Percentiles rank a stretch among this genome's conserved stretches.
Evolutionary conservation across 441 rosid genomes (phyloP).

Genomic region (Geranium incanum): DNA sequence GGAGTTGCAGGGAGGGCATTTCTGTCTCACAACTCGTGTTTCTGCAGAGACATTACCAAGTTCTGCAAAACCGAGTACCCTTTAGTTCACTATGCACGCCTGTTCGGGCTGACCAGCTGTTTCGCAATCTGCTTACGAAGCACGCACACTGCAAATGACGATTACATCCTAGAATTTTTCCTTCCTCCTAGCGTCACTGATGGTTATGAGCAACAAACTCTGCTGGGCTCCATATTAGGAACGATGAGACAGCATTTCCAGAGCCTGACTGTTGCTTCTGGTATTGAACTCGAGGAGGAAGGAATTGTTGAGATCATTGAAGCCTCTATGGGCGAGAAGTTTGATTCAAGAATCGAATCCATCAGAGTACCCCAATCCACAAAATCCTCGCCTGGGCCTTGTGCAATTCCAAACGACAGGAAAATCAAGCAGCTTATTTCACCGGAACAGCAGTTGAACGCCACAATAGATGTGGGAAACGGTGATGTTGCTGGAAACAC

Average conservation of each 20-base stretch:
- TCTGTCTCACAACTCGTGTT: slow-evolving; percentile 61
- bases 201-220: slow-evolving; percentile 37
- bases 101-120: slow-evolving; percentile 63
- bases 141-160: slow-evolving; percentile 63
- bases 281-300: slow-evolving; percentile 45
- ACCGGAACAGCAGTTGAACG: slow-evolving; percentile 28
- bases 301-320: slow-evolving; percentile 54
- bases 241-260: slow-evolving; percentile 76
- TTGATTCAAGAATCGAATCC: slow-evolving; percentile 42
- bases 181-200: slow-evolving; percentile 48
- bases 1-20: slow-evolving; percentile 87
- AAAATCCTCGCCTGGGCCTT: slow-evolving; percentile 26
- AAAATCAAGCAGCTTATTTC: slow-evolving; percentile 26
- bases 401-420: slow-evolving; percentile 24
- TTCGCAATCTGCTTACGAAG: slow-evolving; percentile 78
- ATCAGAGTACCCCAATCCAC: slow-evolving; percentile 30
- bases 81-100: slow-evolving; percentile 83
- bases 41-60: slow-evolving; percentile 55
- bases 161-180: slow-evolving; percentile 76
- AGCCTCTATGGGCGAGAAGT: slow-evolving; percentile 39
- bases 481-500: slow-evolving; percentile 25
- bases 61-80: slow-evolving; percentile 87
- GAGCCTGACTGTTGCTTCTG: slow-evolving; percentile 74
- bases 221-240: slow-evolving; percentile 54
- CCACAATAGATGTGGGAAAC: neutral